Base-by-base conservation (phyloP, 306 rosid species). In the Quercus agrifolia region DNA sequence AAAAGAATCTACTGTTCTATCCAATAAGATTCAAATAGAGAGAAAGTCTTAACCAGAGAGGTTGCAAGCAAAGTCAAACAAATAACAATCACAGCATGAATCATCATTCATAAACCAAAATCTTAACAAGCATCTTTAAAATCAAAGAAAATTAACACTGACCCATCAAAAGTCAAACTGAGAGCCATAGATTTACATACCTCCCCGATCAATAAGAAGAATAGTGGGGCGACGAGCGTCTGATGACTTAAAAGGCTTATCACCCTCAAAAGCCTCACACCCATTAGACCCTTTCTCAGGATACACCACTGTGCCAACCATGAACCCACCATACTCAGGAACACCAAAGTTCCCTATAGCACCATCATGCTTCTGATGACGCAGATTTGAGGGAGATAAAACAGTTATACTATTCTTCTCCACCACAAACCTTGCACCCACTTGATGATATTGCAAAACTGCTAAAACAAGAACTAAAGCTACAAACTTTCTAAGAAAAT, bases 131-230 rank as follows among this genome's bases (percentile, higher is more conserved):
- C 30, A 61, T 25, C 17, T 21, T 41, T 8, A 4, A 61, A 61
- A 61, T 61, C 25, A 61, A 12, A 61, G 67, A 61, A 61, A 61
- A 3, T 10, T 11, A 11, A 21, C 6, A 61, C 67, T 5, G 1
- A 23, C 67, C 30, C 33, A 61, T 4, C 19, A 12, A 61, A 61
- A 61, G 31, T 61, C 33, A 61, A 61, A 11, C 18, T 4, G 31
- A 61, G 31, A 61, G 58, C 83, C 57, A 33, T 25, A 58, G 44
- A 67, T 18, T 20, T 5, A 55, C 13, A 30, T 89, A 93, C 99
- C 97, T 89, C 96, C 99, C 64, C 99, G 99, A 78, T 95, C 97
- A 85, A 95, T 80, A 44, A 95, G 88, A 82, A 88, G 79, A 71
- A 95, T 23, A 74, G 83, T 78, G 30, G 98, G 88, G 19, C 90